A percentile compares a stretch with the other conserved stretches of the same genome.
Evolutionary conservation across 257 asterid genomes (phyloP).

Genomic region (Lycium ferocissimum): DNA sequence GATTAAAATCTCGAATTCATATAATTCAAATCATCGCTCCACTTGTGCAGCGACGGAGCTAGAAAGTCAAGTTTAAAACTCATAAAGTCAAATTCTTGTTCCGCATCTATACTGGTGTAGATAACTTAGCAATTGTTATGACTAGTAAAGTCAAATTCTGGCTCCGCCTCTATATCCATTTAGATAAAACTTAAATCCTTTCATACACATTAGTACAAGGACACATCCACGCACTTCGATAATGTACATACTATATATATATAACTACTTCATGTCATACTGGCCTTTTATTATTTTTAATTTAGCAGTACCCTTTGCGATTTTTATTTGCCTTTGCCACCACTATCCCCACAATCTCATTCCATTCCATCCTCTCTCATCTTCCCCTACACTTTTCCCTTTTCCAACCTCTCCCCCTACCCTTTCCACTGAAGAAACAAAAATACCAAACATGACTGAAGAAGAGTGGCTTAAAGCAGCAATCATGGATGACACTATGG

Average conservation of each 20-base stretch:
- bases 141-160: too few species aligned
- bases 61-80: neutral
- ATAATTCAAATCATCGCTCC: neutral
- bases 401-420: constrained; percentile 28
- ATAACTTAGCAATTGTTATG: too few species aligned
- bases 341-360: constrained; percentile 35
- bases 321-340: constrained; percentile 34
- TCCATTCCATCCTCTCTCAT: constrained; percentile 50
- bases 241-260: neutral
- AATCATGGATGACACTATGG: constrained; percentile 62
- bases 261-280: neutral
- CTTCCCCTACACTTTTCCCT: constrained; percentile 39
- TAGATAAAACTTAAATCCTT: too few species aligned
- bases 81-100: too few species aligned
- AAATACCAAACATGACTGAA: constrained; percentile 51
- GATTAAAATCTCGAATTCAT: neutral
- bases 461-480: constrained; percentile 71
- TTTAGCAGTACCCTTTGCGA: neutral
- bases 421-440: neutral
- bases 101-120: too few species aligned
- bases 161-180: too few species aligned
- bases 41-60: accelerated
- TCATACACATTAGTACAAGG: neutral
- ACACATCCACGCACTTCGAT: neutral
- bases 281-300: constrained; percentile 6